phyloP scores from a whole-genome alignment of 345 rosid species.

The Firmiana major region DNA sequence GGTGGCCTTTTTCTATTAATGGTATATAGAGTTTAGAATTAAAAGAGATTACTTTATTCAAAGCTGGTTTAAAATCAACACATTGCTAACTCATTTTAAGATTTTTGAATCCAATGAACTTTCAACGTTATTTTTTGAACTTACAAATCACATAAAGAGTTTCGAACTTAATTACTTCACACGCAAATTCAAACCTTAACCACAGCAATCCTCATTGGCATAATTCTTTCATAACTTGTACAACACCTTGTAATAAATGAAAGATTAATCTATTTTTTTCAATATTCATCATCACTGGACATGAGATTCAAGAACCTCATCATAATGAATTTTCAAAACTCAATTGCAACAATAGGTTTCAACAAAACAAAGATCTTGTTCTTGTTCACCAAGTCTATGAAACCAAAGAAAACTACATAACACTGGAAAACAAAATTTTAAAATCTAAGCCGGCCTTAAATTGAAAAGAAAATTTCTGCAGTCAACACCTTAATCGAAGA shows the following conservation, averaged over 20 bases:
- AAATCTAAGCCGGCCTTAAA: background rate
- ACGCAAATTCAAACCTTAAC: too few relatives aligned
- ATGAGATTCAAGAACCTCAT: background rate
- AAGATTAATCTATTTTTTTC: background rate
- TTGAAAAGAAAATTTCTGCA: background rate
- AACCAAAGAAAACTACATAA: background rate
- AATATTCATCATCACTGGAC: background rate
- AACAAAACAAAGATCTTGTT: background rate
- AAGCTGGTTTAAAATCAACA: too few relatives aligned
- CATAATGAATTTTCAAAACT: background rate
- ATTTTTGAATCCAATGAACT: too few relatives aligned
- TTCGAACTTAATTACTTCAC: too few relatives aligned
- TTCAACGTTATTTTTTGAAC: too few relatives aligned
- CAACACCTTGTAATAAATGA: background rate
- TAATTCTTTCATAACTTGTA: background rate
- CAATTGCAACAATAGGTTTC: background rate
- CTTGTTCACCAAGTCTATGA: constrained; percentile 9
- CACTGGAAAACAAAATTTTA: background rate
- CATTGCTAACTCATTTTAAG: too few relatives aligned
- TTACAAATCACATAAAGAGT: too few relatives aligned
- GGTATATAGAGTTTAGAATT: too few relatives aligned
- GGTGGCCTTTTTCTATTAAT: too few relatives aligned
- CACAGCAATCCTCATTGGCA: too few relatives aligned
- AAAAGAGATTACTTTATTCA: too few relatives aligned
- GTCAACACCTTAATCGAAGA: constrained; percentile 39